Evolutionary conservation across 2,329 filamentous ascomycete species (phyloP).

Genomic region (Pseudogymnoascus sp.): DNA sequence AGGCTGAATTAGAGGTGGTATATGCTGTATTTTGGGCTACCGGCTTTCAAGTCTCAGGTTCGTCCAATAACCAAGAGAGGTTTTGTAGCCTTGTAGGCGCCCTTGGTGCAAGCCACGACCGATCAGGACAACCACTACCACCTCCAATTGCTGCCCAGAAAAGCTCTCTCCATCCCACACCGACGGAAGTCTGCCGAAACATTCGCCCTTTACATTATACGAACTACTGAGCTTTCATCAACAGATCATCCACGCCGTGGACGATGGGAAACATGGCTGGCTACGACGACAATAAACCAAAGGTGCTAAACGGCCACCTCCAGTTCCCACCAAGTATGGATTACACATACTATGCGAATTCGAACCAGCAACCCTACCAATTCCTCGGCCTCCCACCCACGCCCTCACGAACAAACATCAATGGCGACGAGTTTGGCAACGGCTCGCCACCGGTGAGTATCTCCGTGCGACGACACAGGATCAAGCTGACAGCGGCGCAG

Average conservation of each 20-base stretch:
- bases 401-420: conserved; percentile 29
- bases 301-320: not conserved
- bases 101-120: not conserved
- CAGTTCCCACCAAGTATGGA: conserved; percentile 37
- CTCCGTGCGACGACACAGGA: conserved; percentile 20
- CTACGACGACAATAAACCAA: not conserved
- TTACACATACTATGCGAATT: conserved; percentile 44
- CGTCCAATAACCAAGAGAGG: not conserved
- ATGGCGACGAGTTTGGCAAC: conserved; percentile 38
- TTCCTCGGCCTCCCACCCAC: conserved; percentile 39
- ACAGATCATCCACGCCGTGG: not conserved
- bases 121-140: not conserved
- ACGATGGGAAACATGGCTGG: not conserved
- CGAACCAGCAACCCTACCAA: conserved; percentile 38
- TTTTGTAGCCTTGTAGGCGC: not conserved
- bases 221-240: not conserved
- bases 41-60: not conserved
- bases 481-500: conserved; percentile 13
- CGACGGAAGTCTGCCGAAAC: not conserved
- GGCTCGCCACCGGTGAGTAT: conserved; percentile 31
- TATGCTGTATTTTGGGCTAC: not conserved
- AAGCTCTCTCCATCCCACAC: not conserved
- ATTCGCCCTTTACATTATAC: not conserved
- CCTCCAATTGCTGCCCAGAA: not conserved
- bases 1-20: not conserved